Conservation (phyloP, 805 yeast genomes). For the Yarrowia yakushimensis region DNA sequence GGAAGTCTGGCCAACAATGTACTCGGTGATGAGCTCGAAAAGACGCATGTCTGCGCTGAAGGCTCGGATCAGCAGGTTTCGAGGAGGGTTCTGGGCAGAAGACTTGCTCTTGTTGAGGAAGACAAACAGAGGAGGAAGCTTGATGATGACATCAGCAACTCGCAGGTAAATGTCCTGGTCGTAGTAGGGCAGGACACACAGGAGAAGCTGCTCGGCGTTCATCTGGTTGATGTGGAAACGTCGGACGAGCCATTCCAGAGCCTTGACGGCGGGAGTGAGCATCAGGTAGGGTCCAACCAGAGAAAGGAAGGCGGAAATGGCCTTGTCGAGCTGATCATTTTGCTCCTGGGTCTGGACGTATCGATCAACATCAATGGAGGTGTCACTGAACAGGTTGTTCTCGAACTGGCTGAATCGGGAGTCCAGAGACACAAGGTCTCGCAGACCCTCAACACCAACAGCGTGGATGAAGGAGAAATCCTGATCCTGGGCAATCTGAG, state of each 20-base stretch:
- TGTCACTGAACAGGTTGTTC: slow-evolving; percentile 73
- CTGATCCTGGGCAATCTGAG: slow-evolving; percentile 88
- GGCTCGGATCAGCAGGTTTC: slow-evolving; percentile 64
- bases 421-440: slow-evolving; percentile 68
- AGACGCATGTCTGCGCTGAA: slow-evolving; percentile 64
- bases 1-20: slow-evolving; percentile 48
- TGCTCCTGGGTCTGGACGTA: slow-evolving; percentile 73
- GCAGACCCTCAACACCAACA: slow-evolving; percentile 69
- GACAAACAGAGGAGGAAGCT: slow-evolving; percentile 72
- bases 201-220: slow-evolving; percentile 66
- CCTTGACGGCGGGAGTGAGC: slow-evolving; percentile 69
- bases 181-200: slow-evolving; percentile 79
- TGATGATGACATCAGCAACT: slow-evolving; percentile 57
- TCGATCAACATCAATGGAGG: slow-evolving; percentile 77
- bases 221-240: slow-evolving; percentile 79
- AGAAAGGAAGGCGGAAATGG: slow-evolving; percentile 69
- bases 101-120: slow-evolving; percentile 70
- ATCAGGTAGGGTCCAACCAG: slow-evolving; percentile 74
- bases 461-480: slow-evolving; percentile 80
- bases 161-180: slow-evolving; percentile 69
- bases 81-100: slow-evolving; percentile 59
- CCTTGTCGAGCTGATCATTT: slow-evolving; percentile 65
- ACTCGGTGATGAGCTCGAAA: slow-evolving; percentile 61
- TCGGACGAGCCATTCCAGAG: slow-evolving; percentile 93
- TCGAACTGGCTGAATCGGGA: slow-evolving; percentile 68